phyloP scores from a whole-genome alignment of 306 rosid species.

The Cucumis hystrix region DNA sequence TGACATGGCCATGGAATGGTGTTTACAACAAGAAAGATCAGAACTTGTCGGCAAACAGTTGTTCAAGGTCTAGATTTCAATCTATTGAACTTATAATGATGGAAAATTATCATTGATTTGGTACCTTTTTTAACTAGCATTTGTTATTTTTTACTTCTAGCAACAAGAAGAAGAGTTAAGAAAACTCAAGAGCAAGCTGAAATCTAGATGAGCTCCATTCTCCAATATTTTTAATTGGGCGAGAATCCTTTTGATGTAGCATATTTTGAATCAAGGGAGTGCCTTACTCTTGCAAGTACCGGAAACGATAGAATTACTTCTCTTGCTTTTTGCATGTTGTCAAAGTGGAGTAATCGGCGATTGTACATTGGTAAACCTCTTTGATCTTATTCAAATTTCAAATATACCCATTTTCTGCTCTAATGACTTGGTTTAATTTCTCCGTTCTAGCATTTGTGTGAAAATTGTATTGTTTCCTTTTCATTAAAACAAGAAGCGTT shows the following conservation, averaged over 20 bases:
- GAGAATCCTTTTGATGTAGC: background rate
- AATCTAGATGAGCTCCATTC: constrained; percentile 22
- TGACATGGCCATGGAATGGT: constrained; percentile 52
- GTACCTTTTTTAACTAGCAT: background rate
- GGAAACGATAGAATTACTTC: background rate
- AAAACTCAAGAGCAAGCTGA: constrained; percentile 41
- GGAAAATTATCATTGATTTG: constrained; percentile 6
- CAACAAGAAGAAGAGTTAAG: constrained; percentile 50
- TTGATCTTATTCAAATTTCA: background rate
- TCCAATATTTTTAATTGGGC: constrained; percentile 7
- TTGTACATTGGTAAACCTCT: constrained; percentile 1
- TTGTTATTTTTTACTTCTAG: constrained; percentile 18
- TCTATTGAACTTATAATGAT: background rate
- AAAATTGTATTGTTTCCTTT: background rate
- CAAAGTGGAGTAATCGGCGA: background rate
- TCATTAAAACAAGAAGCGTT: background rate
- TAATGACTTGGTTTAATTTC: too few relatives aligned
- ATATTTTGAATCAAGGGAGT: background rate
- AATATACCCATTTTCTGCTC: background rate
- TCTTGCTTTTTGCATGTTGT: background rate
- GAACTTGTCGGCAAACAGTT: constrained; percentile 33
- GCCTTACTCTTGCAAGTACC: background rate
- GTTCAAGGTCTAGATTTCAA: constrained; percentile 32
- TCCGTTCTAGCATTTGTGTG: background rate
- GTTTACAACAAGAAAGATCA: constrained; percentile 31